Conservation (phyloP, 2,329 filamentous ascomycete species). For the Phoma herbarum region DNA sequence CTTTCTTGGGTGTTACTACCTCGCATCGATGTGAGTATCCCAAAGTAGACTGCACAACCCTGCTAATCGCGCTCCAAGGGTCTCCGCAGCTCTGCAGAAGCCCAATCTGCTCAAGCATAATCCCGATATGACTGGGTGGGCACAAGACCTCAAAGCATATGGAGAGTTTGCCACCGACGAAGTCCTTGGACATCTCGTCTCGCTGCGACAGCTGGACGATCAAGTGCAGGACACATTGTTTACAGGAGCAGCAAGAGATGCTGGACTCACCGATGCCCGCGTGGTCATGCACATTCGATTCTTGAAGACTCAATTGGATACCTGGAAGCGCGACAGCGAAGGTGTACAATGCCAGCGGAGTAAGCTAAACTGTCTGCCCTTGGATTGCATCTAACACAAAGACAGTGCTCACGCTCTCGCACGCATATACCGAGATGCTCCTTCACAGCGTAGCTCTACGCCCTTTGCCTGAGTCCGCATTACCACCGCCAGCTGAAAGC, state of each 20-base stretch:
- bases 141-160: constrained; percentile 27
- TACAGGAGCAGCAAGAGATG: constrained; percentile 28
- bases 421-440: constrained; percentile 39
- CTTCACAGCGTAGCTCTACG: constrained; percentile 42
- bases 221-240: constrained; percentile 44
- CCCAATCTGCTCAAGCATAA: constrained; percentile 45
- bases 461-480: constrained; percentile 2
- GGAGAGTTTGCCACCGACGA: constrained; percentile 41
- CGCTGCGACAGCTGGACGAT: constrained; percentile 44
- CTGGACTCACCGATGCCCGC: constrained; percentile 39
- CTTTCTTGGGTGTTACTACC: constrained; percentile 47
- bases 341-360: constrained; percentile 29
- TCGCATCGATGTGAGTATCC: constrained; percentile 41
- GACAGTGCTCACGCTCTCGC: constrained; percentile 41
- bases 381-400: neutral
- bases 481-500: constrained; percentile 10
- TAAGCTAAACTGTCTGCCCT: constrained; percentile 12
- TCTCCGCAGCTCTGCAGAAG: constrained; percentile 41
- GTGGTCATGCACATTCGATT: constrained; percentile 43
- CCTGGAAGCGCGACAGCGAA: constrained; percentile 32
- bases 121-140: constrained; percentile 42
- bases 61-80: constrained; percentile 31
- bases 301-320: constrained; percentile 38
- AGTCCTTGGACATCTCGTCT: constrained; percentile 35
- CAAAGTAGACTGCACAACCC: no score